A percentile compares a stretch with the other conserved stretches of the same genome.
Evolutionary conservation across 805 yeast species (phyloP).

Genomic region (Scheffersomyces ergatensis): DNA sequence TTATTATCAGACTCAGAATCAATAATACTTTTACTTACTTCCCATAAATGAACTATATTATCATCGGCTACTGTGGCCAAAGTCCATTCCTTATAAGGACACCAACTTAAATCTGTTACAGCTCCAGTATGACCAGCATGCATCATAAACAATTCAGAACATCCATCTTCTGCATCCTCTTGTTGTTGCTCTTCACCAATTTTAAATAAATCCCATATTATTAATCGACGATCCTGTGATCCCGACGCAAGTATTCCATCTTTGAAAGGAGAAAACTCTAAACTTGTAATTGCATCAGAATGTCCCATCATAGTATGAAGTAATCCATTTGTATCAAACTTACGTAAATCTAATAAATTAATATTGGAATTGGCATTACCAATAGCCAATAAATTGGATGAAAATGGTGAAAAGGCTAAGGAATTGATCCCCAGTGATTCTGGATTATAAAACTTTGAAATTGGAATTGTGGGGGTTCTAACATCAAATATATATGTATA

Average conservation of each 20-base stretch:
- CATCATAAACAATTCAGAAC: conserved; percentile 85
- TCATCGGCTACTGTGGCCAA: conserved; percentile 64
- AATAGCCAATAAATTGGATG: conserved; percentile 58
- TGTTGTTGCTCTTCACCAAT: conserved; percentile 84
- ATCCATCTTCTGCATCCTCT: conserved; percentile 90
- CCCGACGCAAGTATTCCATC: conserved; percentile 81
- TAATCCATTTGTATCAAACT: conserved; percentile 28
- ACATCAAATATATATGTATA: conserved; percentile 54
- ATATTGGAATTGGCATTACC: conserved; percentile 71
- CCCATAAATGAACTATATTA: conserved; percentile 61
- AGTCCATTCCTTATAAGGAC: conserved; percentile 73
- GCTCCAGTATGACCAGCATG: conserved; percentile 89
- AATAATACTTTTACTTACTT: conserved; percentile 35
- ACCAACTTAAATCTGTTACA: conserved; percentile 71
- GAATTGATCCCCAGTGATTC: conserved; percentile 53
- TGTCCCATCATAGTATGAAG: conserved; percentile 82
- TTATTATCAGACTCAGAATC: conserved; percentile 13
- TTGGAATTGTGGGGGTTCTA: conserved; percentile 32
- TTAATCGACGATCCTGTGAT: conserved; percentile 72
- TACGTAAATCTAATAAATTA: conserved; percentile 62
- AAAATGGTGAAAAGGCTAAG: conserved; percentile 62
- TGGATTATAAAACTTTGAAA: conserved; percentile 18
- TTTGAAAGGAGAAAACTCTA: conserved; percentile 75
- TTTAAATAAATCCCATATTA: conserved; percentile 75
- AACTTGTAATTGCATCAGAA: conserved; percentile 62